These are phyloP conservation scores for Penicillium pancosmium DNA, from an alignment of 495 filamentous ascomycete genomes.

Conservation along the genomic window DNA sequence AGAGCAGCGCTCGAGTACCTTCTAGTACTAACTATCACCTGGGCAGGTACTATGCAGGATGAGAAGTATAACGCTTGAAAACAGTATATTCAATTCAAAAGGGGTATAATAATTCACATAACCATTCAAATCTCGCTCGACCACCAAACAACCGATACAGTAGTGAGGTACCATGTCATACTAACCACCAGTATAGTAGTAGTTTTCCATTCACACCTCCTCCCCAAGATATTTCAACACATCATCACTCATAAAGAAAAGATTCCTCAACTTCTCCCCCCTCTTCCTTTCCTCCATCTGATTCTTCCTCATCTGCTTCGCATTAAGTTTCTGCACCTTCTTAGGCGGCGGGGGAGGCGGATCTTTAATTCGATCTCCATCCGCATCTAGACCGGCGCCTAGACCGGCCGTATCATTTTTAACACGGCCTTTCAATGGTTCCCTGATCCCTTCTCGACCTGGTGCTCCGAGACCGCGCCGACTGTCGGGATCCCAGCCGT, in stretches of 20 bases:
- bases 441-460: slow-evolving; percentile 70
- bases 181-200: too few relatives aligned
- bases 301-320: slow-evolving; percentile 66
- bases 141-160: too few relatives aligned
- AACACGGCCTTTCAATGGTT: slow-evolving; percentile 70
- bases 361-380: slow-evolving; percentile 22
- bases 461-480: slow-evolving; percentile 69
- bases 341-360: slow-evolving; percentile 38
- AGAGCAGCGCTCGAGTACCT: too few relatives aligned
- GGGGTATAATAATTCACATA: too few relatives aligned
- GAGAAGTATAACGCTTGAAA: too few relatives aligned
- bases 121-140: too few relatives aligned
- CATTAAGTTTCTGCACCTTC: slow-evolving; percentile 64
- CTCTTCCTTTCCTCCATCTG: slow-evolving; percentile 62
- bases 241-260: slow-evolving; percentile 71
- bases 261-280: slow-evolving; percentile 60
- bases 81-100: too few relatives aligned
- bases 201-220: slow-evolving; percentile 1
- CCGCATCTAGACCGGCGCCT: slow-evolving; percentile 47
- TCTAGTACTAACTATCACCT: too few relatives aligned
- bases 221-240: slow-evolving; percentile 71
- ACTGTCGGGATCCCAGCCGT: slow-evolving; percentile 89
- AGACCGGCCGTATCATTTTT: slow-evolving; percentile 79
- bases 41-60: too few relatives aligned
- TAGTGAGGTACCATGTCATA: too few relatives aligned